These are phyloP conservation scores for Solanum okadae DNA, from an alignment of 257 asterid species.

Conservation along the genomic window DNA sequence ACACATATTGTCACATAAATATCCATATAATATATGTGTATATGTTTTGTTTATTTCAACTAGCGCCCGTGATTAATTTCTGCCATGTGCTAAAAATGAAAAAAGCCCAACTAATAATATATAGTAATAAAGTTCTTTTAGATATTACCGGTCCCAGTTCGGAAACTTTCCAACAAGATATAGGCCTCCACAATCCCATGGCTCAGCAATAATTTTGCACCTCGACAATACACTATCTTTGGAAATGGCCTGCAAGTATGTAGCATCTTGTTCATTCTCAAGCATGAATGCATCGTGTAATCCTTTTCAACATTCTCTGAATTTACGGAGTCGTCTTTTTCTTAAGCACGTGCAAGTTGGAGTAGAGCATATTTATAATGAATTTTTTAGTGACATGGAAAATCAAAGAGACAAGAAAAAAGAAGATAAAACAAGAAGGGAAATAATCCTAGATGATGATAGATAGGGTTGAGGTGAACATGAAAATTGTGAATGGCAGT, in stretches of 20 bases:
- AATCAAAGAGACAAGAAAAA: not conserved
- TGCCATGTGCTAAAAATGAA: not conserved
- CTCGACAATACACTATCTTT: constrained; percentile 81
- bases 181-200: constrained; percentile 99
- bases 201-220: constrained; percentile 90
- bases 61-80: not conserved
- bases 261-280: not conserved
- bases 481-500: not conserved
- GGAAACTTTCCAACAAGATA: constrained; percentile 97
- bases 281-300: not conserved
- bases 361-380: not conserved
- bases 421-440: not conserved
- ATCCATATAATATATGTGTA: not conserved
- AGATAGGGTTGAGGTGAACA: not conserved
- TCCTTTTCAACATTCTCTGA: not conserved
- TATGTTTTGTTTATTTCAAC: not conserved
- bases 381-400: not conserved
- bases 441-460: not conserved
- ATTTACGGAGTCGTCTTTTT: not conserved
- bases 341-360: not conserved
- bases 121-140: not conserved
- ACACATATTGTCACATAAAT: not conserved
- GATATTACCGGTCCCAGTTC: constrained; percentile 89
- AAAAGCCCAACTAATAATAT: not conserved
- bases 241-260: constrained; percentile 70